Conservation (phyloP, 192 early-diverging fungal genomes). For the Coemansia sp. region DNA sequence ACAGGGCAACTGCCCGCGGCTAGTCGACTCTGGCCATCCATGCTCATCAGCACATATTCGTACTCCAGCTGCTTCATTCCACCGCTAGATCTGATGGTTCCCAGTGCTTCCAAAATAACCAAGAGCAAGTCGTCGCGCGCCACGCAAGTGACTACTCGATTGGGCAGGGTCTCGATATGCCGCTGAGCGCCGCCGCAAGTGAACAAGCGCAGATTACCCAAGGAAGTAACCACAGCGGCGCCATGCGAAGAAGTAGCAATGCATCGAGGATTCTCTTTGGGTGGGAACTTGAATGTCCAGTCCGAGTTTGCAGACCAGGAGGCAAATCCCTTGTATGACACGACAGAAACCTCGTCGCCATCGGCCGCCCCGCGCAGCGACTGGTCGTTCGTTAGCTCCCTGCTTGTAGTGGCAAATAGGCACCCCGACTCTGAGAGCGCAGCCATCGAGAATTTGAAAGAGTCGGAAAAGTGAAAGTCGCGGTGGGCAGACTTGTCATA, state of each 20-base stretch:
- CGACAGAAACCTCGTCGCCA: slow-evolving; percentile 55
- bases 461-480: slow-evolving; percentile 83
- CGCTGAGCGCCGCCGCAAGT: slow-evolving; percentile 77
- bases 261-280: slow-evolving; percentile 69
- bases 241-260: slow-evolving; percentile 71
- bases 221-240: slow-evolving; percentile 71
- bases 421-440: slow-evolving; percentile 69
- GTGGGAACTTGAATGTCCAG: slow-evolving; percentile 72
- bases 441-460: slow-evolving; percentile 76
- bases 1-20: slow-evolving; percentile 61
- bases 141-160: slow-evolving; percentile 44
- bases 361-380: slow-evolving; percentile 56
- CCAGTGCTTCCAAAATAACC: slow-evolving; percentile 30
- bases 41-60: slow-evolving; percentile 38
- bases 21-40: slow-evolving; percentile 33
- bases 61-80: slow-evolving; percentile 29
- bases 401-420: slow-evolving; percentile 61
- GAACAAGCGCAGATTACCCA: slow-evolving; percentile 78
- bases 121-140: slow-evolving; percentile 43
- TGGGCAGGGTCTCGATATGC: slow-evolving; percentile 65
- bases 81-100: slow-evolving; percentile 17
- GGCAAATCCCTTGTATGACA: slow-evolving; percentile 74
- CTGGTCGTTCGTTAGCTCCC: slow-evolving; percentile 46
- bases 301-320: slow-evolving; percentile 70
- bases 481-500: slow-evolving; percentile 80